phyloP scores from a whole-genome alignment of 164 flowering plant species.

The Malania oleifera region DNA sequence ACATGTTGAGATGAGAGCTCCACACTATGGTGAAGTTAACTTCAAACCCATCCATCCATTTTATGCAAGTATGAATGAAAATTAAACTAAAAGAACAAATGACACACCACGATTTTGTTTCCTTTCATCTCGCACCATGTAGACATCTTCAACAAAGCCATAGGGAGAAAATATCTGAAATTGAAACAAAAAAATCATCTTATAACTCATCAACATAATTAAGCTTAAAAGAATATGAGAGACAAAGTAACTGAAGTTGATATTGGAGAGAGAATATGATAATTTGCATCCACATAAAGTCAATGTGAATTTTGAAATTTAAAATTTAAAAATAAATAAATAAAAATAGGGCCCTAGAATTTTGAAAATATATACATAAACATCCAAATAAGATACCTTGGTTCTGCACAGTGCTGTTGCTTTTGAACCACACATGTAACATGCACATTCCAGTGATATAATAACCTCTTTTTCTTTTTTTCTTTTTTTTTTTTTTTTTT shows the following conservation, averaged over 20 bases:
- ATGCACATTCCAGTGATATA: too few species aligned
- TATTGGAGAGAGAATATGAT: too few species aligned
- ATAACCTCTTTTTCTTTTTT: too few species aligned
- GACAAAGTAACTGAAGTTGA: background rate
- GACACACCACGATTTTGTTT: conserved; percentile 55
- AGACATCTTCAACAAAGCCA: conserved; percentile 51
- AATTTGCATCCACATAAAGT: too few species aligned
- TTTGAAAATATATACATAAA: too few species aligned
- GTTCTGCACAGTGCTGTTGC: too few species aligned
- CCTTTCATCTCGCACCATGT: conserved; percentile 36
- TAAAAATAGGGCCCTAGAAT: too few species aligned
- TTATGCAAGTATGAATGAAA: background rate
- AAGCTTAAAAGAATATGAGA: background rate
- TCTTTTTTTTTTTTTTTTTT: too few species aligned
- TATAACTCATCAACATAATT: background rate
- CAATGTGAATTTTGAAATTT: too few species aligned
- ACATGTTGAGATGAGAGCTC: background rate
- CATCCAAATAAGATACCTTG: too few species aligned
- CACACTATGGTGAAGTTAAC: background rate
- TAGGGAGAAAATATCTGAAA: conserved; percentile 53
- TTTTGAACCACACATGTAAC: too few species aligned
- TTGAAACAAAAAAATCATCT: conserved; percentile 5
- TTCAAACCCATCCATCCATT: background rate
- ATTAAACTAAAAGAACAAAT: background rate
- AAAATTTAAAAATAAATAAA: too few species aligned